Evolutionary conservation across 768 basidiomycete species (phyloP), one percentile per base, ranked within the genome.

Genomic region (Podaxis mareebaensis): DNA sequence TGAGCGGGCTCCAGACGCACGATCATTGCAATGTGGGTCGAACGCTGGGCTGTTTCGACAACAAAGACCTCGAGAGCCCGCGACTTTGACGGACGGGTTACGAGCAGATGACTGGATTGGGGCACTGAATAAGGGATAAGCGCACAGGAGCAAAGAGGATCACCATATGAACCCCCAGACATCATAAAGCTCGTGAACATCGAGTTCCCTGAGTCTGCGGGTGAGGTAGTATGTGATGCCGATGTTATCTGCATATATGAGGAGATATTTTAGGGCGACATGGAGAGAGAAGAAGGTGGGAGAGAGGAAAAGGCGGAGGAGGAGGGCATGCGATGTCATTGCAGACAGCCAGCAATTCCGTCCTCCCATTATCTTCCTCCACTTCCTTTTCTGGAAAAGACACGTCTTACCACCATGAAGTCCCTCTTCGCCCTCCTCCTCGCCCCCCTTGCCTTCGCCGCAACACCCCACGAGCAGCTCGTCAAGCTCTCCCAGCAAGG

Each of bases 1-100:
- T 36, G 26, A 61, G 67, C 53, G 66, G 72, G 64, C 17, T 17
- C n/a, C 7, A 46, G 63, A 87, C 96, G 76, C 71, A 97, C 96
- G 66, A 96, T 85, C 85, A 99, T 91, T 60, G 95, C 94, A 58
- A 98, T 87, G 75, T 99, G 97, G 0, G 96, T 95, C 38, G 95
- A 96, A 68, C 90, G 88, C 72, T 94, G 91, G 3, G 91, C 90
- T 61, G 89, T 83, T 59, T 96, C 91, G 30, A 96, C 84, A 44
- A 99, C 91, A 73, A 99, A 99, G 66, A 89, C 91, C 76, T 99
- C 96, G 55, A 99, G 81, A 13, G 97, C 97, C 58, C 91, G 85
- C 1, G 95, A 97, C 70, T 89, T 87, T 5, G 96, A 93, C 1
- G 96, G 95, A 60, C 92, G 86, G 3, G 96, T 97, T 58, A 99